Base-by-base conservation (phyloP, 495 filamentous ascomycete genomes). In the Penicillium herquei region DNA sequence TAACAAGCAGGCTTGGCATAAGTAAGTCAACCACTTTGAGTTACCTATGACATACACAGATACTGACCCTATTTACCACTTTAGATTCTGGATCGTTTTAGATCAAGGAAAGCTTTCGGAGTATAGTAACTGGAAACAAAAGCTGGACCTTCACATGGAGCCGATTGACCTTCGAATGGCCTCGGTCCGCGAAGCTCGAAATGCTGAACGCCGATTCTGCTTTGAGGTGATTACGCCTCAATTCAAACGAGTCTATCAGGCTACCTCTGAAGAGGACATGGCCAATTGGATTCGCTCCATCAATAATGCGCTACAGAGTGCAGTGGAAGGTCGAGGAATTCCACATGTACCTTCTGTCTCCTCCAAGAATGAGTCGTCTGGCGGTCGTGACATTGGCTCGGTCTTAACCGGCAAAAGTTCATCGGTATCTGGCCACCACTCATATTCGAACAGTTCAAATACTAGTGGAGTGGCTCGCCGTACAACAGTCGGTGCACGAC, bases 61-160 rank as follows among this genome's bases (percentile, higher is more conserved):
- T 46, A 45, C 44, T 62, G 35, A 67, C 26, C 4, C 10, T 42
- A 2, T 26, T 26, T 26, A 26, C 21, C 58, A 37, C 26, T 30
- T 9, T 57, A 97, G 92, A 65, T 98, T 96, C 69, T 99, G 94
- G 94, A 93, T 99, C 58, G 95, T 98, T 2, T 80, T 98, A 13
- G 94, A 98, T 66, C 92, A 94, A 71, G 94, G 94, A 4, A 95
- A 92, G 68, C 76, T 99, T 31, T 96, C 94, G 1, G 94, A 99
- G 64, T 98, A 99, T 70, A 95, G 91, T 65, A 98, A 99, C 70
- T 99, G 94, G 94, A 99, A 99, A 72, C 90, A 98, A 67, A 90
- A 87, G 70, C 81, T 98, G 44, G 95, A 97, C 69, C 78, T 97
- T 34, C 94, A 99, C 67, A 98, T 96, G 85, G 94, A 99, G 7